Evolutionary conservation across 257 asterid genomes (phyloP).

Genomic region (Gentiana macrophylla): DNA sequence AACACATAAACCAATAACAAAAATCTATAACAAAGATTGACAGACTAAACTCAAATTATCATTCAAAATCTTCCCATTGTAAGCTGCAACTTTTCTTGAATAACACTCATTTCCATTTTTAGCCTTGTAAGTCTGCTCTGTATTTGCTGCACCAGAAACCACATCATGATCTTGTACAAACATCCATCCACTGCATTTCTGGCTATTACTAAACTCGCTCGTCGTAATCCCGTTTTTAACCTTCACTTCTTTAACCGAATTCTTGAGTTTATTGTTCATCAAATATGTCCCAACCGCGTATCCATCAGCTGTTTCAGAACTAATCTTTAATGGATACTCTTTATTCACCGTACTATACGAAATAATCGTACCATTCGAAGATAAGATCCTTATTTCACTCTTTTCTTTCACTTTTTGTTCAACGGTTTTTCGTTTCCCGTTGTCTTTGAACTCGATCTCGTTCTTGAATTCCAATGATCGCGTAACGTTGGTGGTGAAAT

Average conservation of each 20-base stretch:
- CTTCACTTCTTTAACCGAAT: slow-evolving; percentile 30
- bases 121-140: slow-evolving; percentile 30
- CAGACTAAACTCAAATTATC: slow-evolving; percentile 34
- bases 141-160: slow-evolving; percentile 46
- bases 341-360: slow-evolving; percentile 11
- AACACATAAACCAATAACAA: not conserved
- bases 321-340: slow-evolving; percentile 42
- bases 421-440: slow-evolving; percentile 41
- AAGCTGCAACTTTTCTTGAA: slow-evolving; percentile 27
- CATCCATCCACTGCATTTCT: slow-evolving; percentile 58
- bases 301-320: slow-evolving; percentile 23
- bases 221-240: slow-evolving; percentile 4
- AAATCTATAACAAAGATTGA: slow-evolving; percentile 13
- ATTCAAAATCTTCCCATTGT: slow-evolving; percentile 24
- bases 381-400: slow-evolving; percentile 20
- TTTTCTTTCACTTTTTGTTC: slow-evolving; percentile 39
- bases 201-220: slow-evolving; percentile 29
- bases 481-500: slow-evolving; percentile 34
- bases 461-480: slow-evolving; percentile 37
- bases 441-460: slow-evolving; percentile 24
- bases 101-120: slow-evolving; percentile 37
- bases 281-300: slow-evolving; percentile 19
- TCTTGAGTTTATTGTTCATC: slow-evolving; percentile 31
- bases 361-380: slow-evolving; percentile 14
- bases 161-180: slow-evolving; percentile 44